phyloP scores from a whole-genome alignment of 1,284 basidiomycete genomes.

The Hypsizygus ulmarius region DNA sequence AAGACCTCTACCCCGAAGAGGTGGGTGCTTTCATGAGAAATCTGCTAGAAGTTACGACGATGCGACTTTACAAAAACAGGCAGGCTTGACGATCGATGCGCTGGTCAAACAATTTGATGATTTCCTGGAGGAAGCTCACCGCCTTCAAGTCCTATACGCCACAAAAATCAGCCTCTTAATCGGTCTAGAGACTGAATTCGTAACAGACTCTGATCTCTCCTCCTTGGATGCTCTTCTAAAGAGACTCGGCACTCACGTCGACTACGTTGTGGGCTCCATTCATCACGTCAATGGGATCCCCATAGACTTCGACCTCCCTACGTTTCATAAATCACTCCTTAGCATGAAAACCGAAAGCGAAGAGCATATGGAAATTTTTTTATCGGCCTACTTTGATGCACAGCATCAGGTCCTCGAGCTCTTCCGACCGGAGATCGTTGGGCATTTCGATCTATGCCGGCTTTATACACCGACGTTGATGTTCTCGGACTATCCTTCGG shows the following conservation, averaged over 20 bases:
- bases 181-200: constrained; percentile 92
- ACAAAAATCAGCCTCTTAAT: constrained; percentile 76
- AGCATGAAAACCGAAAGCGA: constrained; percentile 34
- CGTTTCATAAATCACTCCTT: constrained; percentile 61
- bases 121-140: constrained; percentile 77
- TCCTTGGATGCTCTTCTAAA: constrained; percentile 51
- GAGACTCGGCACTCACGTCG: constrained; percentile 51
- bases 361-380: constrained; percentile 44
- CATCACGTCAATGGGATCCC: constrained; percentile 89
- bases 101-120: constrained; percentile 60
- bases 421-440: constrained; percentile 86
- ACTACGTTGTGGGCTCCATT: constrained; percentile 92
- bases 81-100: constrained; percentile 42
- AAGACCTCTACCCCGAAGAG: constrained; percentile 96
- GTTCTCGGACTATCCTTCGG: constrained; percentile 52
- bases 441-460: constrained; percentile 90
- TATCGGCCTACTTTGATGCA: constrained; percentile 78
- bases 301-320: constrained; percentile 87
- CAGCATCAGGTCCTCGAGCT: constrained; percentile 70
- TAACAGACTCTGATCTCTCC: constrained; percentile 67
- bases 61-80: constrained; percentile 32
- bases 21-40: constrained; percentile 30
- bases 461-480: constrained; percentile 67
- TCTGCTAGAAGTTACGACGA: neutral
- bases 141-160: constrained; percentile 61